Conservation (phyloP, 805 yeast genomes). For the Cyberlindnera maritima region DNA sequence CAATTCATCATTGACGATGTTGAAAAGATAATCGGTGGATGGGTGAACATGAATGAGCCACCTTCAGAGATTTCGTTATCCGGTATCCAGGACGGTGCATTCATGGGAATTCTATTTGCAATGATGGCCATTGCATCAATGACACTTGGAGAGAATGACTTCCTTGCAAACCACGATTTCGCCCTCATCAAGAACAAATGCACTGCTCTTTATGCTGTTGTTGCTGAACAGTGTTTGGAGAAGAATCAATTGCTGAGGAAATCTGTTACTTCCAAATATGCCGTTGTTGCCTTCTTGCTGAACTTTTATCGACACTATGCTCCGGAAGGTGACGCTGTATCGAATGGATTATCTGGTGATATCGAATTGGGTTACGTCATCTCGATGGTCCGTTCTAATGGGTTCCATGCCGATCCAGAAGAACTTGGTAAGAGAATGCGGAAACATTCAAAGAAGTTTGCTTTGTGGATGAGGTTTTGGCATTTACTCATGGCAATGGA, state of each 20-base stretch:
- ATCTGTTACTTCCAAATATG: conserved; percentile 40
- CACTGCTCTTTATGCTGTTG: conserved; percentile 3
- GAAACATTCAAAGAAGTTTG: not conserved
- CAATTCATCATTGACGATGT: conserved; percentile 14
- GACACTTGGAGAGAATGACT: conserved; percentile 17
- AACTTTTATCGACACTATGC: conserved; percentile 45
- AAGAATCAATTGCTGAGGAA: conserved; percentile 46
- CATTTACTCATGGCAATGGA: conserved; percentile 24
- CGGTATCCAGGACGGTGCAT: conserved; percentile 18
- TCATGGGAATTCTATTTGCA: conserved; percentile 18
- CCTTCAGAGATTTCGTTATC: conserved; percentile 3
- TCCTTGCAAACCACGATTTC: conserved; percentile 7
- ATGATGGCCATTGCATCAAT: conserved; percentile 22
- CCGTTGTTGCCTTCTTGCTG: conserved; percentile 49
- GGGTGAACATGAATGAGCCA: not conserved
- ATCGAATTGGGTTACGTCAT: conserved; percentile 44
- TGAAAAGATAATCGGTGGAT: conserved; percentile 13
- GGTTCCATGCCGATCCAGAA: conserved; percentile 55
- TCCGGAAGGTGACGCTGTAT: conserved; percentile 56
- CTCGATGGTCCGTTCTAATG: conserved; percentile 51
- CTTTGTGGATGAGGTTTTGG: conserved; percentile 27
- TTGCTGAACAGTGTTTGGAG: conserved; percentile 38
- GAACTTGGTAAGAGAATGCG: conserved; percentile 9
- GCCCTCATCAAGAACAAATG: conserved; percentile 3
- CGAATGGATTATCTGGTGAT: conserved; percentile 46